These are phyloP conservation scores for Microcyclosporella mali DNA, from an alignment of 2,329 filamentous ascomycete species.

Conservation along the genomic window DNA sequence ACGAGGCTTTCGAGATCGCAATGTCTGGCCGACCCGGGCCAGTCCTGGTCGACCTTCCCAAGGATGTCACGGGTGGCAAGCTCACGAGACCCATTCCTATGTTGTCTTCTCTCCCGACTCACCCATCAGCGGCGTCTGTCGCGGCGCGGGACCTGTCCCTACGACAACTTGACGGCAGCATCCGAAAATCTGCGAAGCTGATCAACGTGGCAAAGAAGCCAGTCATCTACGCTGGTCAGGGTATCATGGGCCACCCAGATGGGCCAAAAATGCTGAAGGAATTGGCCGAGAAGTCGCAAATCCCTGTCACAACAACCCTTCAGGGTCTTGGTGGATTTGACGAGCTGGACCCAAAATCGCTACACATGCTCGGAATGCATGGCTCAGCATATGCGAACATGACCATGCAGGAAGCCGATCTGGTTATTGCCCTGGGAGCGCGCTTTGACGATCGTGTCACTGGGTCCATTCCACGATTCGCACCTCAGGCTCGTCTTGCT, in stretches of 20 bases:
- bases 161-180: constrained; percentile 66
- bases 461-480: constrained; percentile 73
- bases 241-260: constrained; percentile 72
- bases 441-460: constrained; percentile 97
- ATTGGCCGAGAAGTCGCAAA: constrained; percentile 81
- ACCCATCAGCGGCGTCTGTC: constrained; percentile 79
- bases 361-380: constrained; percentile 99
- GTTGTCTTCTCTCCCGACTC: constrained; percentile 63
- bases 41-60: constrained; percentile 90
- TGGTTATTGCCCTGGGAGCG: constrained; percentile 88
- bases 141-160: constrained; percentile 68
- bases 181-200: constrained; percentile 70
- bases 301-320: constrained; percentile 92
- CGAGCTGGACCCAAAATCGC: constrained; percentile 85
- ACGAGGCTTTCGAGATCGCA: constrained; percentile 97
- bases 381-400: constrained; percentile 96
- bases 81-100: constrained; percentile 79
- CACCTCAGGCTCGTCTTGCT: constrained; percentile 77
- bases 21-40: constrained; percentile 90
- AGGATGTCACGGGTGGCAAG: constrained; percentile 86
- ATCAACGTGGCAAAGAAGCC: constrained; percentile 90
- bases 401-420: constrained; percentile 92
- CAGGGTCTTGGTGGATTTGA: constrained; percentile 90
- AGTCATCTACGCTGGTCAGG: constrained; percentile 89
- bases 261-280: constrained; percentile 75